These are phyloP conservation scores for Phytophthora nicotianae DNA, from an alignment of 352 stramenopile genomes.

Conservation along the genomic window DNA sequence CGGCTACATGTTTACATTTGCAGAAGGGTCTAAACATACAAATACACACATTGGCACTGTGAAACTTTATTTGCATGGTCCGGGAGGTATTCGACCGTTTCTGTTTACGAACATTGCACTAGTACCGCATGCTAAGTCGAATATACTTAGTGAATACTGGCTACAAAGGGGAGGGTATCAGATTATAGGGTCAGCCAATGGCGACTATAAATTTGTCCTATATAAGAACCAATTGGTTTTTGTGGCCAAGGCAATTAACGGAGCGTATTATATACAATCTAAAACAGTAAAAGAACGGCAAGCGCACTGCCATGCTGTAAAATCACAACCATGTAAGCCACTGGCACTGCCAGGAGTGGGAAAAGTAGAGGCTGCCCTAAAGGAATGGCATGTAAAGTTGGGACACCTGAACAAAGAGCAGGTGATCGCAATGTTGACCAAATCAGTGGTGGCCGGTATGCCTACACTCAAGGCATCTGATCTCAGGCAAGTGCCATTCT, in stretches of 20 bases:
- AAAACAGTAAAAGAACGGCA: neutral
- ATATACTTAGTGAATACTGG: neutral
- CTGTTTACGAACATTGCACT: neutral
- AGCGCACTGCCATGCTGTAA: neutral
- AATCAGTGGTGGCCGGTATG: neutral
- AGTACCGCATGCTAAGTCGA: neutral
- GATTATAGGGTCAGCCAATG: neutral
- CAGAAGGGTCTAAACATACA: neutral
- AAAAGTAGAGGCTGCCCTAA: neutral
- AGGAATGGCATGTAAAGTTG: neutral
- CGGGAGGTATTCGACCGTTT: neutral
- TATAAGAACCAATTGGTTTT: neutral
- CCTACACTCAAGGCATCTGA: neutral
- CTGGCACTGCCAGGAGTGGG: neutral
- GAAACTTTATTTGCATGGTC: neutral
- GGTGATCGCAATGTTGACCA: constrained; percentile 2
- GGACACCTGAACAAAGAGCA: neutral
- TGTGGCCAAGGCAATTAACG: neutral
- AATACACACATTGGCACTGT: neutral
- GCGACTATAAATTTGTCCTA: neutral
- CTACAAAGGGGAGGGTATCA: neutral
- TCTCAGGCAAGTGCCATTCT: constrained; percentile 3
- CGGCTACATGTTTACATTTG: neutral
- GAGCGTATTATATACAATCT: neutral
- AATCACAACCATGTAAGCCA: neutral